Base-by-base conservation (phyloP, 352 stramenopile genomes). In the Aphanomyces cochlioides region DNA sequence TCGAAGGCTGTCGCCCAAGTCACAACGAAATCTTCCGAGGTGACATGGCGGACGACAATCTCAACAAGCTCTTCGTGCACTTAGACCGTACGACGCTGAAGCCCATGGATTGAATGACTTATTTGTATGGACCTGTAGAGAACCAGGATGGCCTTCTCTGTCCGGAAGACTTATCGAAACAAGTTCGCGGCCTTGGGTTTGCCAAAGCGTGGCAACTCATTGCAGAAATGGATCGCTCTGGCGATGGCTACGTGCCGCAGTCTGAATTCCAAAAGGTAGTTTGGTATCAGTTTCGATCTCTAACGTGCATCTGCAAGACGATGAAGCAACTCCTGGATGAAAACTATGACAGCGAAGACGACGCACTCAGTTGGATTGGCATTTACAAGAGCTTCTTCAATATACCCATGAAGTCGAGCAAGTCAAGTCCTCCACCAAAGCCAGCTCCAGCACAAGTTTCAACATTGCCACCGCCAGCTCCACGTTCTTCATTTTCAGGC, bases 151-250 rank as follows among this genome's bases (percentile, higher is more conserved):
- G 41, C 7, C 17, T 17, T 13, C 17, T 67, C 7, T 67, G 59
- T 40, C 41, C 56, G 15, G 59, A 67, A 37, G 59, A 67, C 43
- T 12, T 67, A 39, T 19, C 43, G 13, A 39, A 50, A 10, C 41
- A 41, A 10, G 41, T 56, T 8, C 59, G 59, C 15, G 41, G 59
- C 39, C 40, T 67, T 17, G 41, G 41, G 19, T 45, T 67, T 28
- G 38, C 38, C 6, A 56, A 41, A 45, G 59, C 59, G 41, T 67
- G 59, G 59, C 59, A 67, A 36, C 38, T 67, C 8, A 19, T 67
- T 37, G 41, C 59, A 19, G 59, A 67, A n/a, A 67, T 67, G 59
- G 59, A 67, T 36, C 41, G 19, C 6, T 45, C 28, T 2, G 59
- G 59, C 40, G 59, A 67, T 37, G 59, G 59, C 12, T 67, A 21